Evolutionary conservation across 495 filamentous ascomycete species (phyloP).

Genomic region (Aspergillus hancockii): DNA sequence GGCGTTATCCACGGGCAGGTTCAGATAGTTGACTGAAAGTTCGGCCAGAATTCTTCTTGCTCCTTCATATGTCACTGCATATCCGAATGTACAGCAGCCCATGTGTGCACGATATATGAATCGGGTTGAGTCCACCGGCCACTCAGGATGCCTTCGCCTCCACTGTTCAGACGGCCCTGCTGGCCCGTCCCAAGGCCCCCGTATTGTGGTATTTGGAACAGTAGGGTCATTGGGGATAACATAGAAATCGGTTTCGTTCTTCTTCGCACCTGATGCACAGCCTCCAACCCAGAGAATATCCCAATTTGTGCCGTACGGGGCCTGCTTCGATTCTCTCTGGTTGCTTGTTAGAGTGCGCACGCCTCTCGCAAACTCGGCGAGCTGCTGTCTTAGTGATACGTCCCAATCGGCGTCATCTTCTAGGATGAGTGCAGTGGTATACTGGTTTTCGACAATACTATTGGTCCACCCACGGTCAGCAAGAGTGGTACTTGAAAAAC

Average conservation of each 20-base stretch:
- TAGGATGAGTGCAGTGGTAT: conserved; percentile 54
- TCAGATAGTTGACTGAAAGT: conserved; percentile 29
- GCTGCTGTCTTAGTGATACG: conserved; percentile 48
- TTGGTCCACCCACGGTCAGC: background rate
- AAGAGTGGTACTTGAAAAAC: background rate
- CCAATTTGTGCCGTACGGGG: conserved; percentile 60
- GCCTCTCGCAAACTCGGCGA: conserved; percentile 47
- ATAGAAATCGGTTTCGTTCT: conserved; percentile 29
- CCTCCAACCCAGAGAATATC: conserved; percentile 58
- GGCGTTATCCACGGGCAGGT: conserved; percentile 27
- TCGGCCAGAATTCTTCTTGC: conserved; percentile 52
- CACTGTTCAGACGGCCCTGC: conserved; percentile 22
- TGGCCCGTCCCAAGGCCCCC: conserved; percentile 12
- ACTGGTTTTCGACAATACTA: conserved; percentile 41
- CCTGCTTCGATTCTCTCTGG: conserved; percentile 30
- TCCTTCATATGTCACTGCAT: conserved; percentile 55
- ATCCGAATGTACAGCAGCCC: conserved; percentile 37
- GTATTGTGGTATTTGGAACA: conserved; percentile 17
- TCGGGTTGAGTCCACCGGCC: conserved; percentile 32
- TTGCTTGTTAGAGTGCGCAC: conserved; percentile 28
- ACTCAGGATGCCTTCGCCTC: conserved; percentile 20
- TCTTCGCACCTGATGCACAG: conserved; percentile 35
- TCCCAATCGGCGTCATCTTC: conserved; percentile 65
- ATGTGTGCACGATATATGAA: conserved; percentile 28
- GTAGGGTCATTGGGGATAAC: conserved; percentile 37